Conservation (phyloP, 208 protist genomes). For the Naegleria fowleri region DNA sequence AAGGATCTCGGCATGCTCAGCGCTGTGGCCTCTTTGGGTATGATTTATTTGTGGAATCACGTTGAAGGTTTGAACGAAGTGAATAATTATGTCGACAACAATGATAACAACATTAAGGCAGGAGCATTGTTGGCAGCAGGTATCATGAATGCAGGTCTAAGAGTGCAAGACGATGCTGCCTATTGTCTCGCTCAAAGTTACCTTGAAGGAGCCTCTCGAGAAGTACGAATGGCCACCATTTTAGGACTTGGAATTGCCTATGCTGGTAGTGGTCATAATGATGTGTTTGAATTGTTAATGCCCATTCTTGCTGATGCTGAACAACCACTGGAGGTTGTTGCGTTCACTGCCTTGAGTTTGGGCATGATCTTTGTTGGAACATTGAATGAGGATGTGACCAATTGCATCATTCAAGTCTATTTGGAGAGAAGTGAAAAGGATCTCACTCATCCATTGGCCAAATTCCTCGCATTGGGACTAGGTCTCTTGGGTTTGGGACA, state of each 20-base stretch:
- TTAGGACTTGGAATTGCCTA: conserved; percentile 90
- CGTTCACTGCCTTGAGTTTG: conserved; percentile 86
- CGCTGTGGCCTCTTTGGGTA: conserved; percentile 88
- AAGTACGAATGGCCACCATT: not conserved
- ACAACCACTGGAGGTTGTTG: conserved; percentile 78
- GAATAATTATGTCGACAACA: conserved; percentile 88
- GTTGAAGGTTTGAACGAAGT: conserved; percentile 87
- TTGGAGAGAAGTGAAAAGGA: conserved; percentile 65
- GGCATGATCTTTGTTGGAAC: conserved; percentile 92
- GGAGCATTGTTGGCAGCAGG: conserved; percentile 89
- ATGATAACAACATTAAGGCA: conserved; percentile 88
- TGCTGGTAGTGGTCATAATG: conserved; percentile 80
- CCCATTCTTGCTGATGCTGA: conserved; percentile 83
- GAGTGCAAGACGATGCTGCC: conserved; percentile 50
- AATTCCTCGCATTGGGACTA: conserved; percentile 84
- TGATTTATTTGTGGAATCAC: conserved; percentile 96
- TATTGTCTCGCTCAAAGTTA: not conserved
- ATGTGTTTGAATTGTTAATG: conserved; percentile 86
- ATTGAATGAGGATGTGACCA: conserved; percentile 82
- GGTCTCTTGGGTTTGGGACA: conserved; percentile 89
- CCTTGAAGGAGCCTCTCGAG: not conserved
- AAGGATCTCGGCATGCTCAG: conserved; percentile 91
- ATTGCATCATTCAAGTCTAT: conserved; percentile 81
- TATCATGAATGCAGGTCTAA: conserved; percentile 54
- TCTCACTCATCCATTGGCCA: conserved; percentile 56